Evolutionary conservation across 2,329 filamentous ascomycete genomes (phyloP).

Genomic region (Cercospora sesami): DNA sequence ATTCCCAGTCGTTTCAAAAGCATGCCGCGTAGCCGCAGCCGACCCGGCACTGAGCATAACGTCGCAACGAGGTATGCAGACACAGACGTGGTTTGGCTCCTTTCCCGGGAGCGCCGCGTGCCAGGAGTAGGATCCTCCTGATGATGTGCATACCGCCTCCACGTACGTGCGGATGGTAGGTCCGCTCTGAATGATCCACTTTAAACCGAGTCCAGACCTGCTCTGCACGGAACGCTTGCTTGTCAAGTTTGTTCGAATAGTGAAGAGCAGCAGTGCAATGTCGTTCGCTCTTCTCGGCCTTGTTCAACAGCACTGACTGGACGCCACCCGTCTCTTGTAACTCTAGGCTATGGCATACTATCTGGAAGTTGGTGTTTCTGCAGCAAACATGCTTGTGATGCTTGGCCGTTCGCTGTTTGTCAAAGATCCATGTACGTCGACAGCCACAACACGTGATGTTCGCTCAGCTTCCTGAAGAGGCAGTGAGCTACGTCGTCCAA

Average conservation of each 20-base stretch:
- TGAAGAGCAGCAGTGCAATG: neutral
- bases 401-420: neutral
- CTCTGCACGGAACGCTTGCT: neutral
- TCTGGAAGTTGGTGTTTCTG: neutral
- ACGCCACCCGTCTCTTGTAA: neutral
- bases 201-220: neutral
- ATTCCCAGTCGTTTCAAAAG: neutral
- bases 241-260: neutral
- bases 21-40: neutral
- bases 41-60: neutral
- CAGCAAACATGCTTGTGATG: neutral
- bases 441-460: neutral
- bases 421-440: neutral
- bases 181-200: neutral
- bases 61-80: neutral
- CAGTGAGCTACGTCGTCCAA: neutral
- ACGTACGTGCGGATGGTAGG: neutral
- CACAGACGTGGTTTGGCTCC: neutral
- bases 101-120: neutral
- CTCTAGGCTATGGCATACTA: neutral
- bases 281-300: neutral
- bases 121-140: neutral
- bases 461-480: neutral
- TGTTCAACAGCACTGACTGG: neutral
- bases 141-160: conserved; percentile 4